phyloP scores from a whole-genome alignment of 345 rosid species.

The Camelina sativa region DNA sequence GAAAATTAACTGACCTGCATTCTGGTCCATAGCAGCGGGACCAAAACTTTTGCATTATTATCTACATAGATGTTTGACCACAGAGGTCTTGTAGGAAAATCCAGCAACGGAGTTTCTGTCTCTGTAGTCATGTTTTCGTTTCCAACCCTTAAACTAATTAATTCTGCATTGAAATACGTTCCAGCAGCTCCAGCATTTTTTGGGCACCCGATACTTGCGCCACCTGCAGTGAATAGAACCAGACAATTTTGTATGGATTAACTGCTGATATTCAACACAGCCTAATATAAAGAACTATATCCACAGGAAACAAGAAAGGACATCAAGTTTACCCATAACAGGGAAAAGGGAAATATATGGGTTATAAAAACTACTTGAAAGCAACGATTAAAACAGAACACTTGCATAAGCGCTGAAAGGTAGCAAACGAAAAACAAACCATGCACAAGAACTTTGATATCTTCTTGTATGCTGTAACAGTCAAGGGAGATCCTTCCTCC shows the following conservation, averaged over 20 bases:
- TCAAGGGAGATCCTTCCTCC: slow-evolving; percentile 96
- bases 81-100: slow-evolving; percentile 75
- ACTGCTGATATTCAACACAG: slow-evolving; percentile 17
- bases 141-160: slow-evolving; percentile 83
- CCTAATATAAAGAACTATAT: slow-evolving; percentile 11
- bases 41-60: slow-evolving; percentile 90
- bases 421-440: slow-evolving; percentile 66
- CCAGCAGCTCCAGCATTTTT: slow-evolving; percentile 98
- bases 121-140: slow-evolving; percentile 84
- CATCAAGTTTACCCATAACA: slow-evolving; percentile 9
- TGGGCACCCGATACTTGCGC: slow-evolving; percentile 80
- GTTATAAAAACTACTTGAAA: slow-evolving; percentile 18
- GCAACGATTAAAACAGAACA: slow-evolving; percentile 12
- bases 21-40: slow-evolving; percentile 94
- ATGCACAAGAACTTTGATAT: slow-evolving; percentile 78
- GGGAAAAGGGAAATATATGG: not conserved
- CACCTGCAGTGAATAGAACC: slow-evolving; percentile 60
- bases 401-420: slow-evolving; percentile 41
- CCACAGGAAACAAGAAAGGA: slow-evolving; percentile 20
- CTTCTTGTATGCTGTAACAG: slow-evolving; percentile 98
- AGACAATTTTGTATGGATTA: slow-evolving; percentile 13
- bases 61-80: slow-evolving; percentile 96
- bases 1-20: slow-evolving; percentile 70
- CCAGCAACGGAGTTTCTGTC: slow-evolving; percentile 94
- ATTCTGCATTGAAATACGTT: slow-evolving; percentile 84